These are phyloP conservation scores for Fusarium brachygibbosum DNA, from an alignment of 2,329 filamentous ascomycete species.

Conservation along the genomic window DNA sequence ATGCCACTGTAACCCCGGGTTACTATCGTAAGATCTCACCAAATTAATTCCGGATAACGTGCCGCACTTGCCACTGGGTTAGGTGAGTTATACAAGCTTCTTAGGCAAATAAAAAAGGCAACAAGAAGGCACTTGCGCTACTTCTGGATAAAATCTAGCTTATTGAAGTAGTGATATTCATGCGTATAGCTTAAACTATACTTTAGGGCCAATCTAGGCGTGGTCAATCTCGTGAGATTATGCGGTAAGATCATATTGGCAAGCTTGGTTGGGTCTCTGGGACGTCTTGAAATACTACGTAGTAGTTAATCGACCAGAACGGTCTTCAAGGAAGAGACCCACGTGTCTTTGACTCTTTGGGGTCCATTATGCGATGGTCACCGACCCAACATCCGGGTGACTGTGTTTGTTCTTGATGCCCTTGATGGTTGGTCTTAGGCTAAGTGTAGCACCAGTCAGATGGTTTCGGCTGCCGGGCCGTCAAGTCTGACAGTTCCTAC, in stretches of 20 bases:
- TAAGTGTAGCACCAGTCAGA: background rate
- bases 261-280: background rate
- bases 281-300: background rate
- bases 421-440: background rate
- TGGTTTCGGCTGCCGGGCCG: conserved; percentile 14
- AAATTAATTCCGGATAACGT: background rate
- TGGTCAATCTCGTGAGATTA: background rate
- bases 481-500: conserved; percentile 8
- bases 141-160: background rate
- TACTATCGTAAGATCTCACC: background rate
- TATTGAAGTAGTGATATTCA: background rate
- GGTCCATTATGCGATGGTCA: background rate
- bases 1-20: background rate
- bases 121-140: background rate
- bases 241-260: background rate
- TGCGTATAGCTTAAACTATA: background rate
- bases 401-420: too few species aligned
- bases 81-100: background rate
- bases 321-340: background rate
- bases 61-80: background rate
- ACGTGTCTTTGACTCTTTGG: background rate
- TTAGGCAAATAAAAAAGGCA: background rate
- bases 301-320: background rate
- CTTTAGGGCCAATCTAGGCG: background rate
- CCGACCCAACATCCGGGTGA: background rate